Evolutionary conservation across 805 yeast genomes (phyloP).

Genomic region (Scheffersomyces amazonensis): DNA sequence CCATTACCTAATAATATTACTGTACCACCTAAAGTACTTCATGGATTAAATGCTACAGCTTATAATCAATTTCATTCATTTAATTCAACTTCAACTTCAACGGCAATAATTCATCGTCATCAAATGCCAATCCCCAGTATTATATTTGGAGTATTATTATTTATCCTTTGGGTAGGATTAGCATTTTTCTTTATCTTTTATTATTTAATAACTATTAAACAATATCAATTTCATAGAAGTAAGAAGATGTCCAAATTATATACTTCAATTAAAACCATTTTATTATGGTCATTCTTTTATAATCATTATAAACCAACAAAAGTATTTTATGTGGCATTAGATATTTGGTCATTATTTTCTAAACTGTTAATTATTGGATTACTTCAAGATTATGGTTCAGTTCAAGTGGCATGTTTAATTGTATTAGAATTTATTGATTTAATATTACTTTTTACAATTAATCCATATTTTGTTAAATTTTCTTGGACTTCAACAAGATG

Average conservation of each 20-base stretch:
- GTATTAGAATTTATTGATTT: constrained; percentile 30
- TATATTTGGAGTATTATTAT: constrained; percentile 29
- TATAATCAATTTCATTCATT: neutral
- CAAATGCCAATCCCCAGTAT: constrained; percentile 16
- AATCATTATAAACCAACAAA: constrained; percentile 41
- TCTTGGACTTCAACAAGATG: constrained; percentile 28
- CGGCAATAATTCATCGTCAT: neutral
- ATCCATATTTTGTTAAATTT: constrained; percentile 27
- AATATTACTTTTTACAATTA: constrained; percentile 15
- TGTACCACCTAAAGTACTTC: neutral
- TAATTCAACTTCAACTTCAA: neutral
- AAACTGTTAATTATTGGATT: constrained; percentile 44
- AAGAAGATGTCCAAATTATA: constrained; percentile 33
- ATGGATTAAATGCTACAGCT: neutral
- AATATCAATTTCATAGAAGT: constrained; percentile 13
- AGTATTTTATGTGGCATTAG: constrained; percentile 37
- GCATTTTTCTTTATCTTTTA: constrained; percentile 20
- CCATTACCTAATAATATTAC: constrained; percentile 3
- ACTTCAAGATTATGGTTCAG: constrained; percentile 40
- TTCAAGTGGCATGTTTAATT: constrained; percentile 41
- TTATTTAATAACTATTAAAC: constrained; percentile 21
- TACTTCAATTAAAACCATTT: constrained; percentile 44
- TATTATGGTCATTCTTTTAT: constrained; percentile 47
- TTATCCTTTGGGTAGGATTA: constrained; percentile 19
- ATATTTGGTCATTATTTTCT: constrained; percentile 26